phyloP scores from a whole-genome alignment of 1,139 yeast genomes.

The Pneumocystis jirovecii region DNA sequence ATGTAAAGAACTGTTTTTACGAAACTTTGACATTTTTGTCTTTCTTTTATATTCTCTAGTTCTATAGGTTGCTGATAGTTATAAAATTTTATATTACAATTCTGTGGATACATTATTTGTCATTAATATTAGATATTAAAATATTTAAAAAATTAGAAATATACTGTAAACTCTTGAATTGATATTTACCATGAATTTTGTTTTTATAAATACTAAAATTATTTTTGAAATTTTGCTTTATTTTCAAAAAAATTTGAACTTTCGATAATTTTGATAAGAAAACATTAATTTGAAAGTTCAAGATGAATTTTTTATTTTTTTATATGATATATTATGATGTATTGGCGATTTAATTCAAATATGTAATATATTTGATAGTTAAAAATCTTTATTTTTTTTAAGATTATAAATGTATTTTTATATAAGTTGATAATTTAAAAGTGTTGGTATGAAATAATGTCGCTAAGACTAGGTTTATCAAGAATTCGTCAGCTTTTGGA shows the following conservation, averaged over 20 bases:
- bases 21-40: background rate
- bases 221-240: background rate
- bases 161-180: background rate
- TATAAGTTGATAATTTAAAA: background rate
- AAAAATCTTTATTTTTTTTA: background rate
- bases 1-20: background rate
- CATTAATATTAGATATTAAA: background rate
- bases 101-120: background rate
- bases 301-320: background rate
- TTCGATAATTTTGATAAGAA: background rate
- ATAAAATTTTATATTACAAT: background rate
- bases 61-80: background rate
- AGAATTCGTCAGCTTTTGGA: slow-evolving; percentile 8
- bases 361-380: background rate
- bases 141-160: background rate
- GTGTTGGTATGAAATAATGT: background rate
- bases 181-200: background rate
- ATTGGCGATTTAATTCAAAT: background rate
- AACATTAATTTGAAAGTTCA: background rate
- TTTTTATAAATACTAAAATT: background rate
- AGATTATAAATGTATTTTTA: background rate
- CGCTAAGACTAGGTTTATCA: slow-evolving; percentile 9
- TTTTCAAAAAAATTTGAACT: background rate
- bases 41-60: background rate
- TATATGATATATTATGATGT: background rate